Base-by-base conservation (phyloP, 495 filamentous ascomycete species). In the Annulohypoxylon moriforme region DNA sequence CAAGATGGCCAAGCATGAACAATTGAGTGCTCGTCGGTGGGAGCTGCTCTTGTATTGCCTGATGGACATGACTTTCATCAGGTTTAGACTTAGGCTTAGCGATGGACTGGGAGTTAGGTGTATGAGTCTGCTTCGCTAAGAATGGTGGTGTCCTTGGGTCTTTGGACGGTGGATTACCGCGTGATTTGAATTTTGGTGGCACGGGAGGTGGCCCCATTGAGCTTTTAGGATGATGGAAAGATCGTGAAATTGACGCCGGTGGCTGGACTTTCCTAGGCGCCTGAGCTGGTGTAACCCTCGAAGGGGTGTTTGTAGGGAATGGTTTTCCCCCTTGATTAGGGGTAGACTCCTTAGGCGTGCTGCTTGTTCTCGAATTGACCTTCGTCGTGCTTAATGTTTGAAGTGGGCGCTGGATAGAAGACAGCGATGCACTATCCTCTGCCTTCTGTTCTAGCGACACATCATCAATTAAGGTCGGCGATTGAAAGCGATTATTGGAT, bases 1-100 rank as follows among this genome's bases (percentile, higher is more conserved):
- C 83, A 8, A 85, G 63, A 56, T 86, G 73, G n/a, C 71, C 55
- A 38, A 82, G 73, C 18, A 86, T 58, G 38, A 86, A 85, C 9
- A 78, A 60, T 63, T 85, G 83, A 0, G 84, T 85, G 59, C 77
- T 80, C 6, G 77, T 75, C 1, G 81, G 80, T 16, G 34, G 79
- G 8, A 56, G 16, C 14, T 64, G 49, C n/a, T 52, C 56, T 29
- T 11, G 46, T 16, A 18, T 27, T 24, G 6, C 25, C 18, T 36
- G 38, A 40, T 16, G 33, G 10, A 33, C 59, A 38, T 47, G 22
- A 27, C 40, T 4, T 27, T 49, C 16, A 18, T 11, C 14, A 27
- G 27, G 22, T 20, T 42, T 20, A 44, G 42, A 44, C 11, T 33
- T 46, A 46, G 59, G 13, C 18, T 60, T 20, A 18, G 33, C 5